Percentiles rank a stretch among this genome's conserved stretches.
phyloP scores from a whole-genome alignment of 257 asterid genomes.

The Solanum paucissectum region DNA sequence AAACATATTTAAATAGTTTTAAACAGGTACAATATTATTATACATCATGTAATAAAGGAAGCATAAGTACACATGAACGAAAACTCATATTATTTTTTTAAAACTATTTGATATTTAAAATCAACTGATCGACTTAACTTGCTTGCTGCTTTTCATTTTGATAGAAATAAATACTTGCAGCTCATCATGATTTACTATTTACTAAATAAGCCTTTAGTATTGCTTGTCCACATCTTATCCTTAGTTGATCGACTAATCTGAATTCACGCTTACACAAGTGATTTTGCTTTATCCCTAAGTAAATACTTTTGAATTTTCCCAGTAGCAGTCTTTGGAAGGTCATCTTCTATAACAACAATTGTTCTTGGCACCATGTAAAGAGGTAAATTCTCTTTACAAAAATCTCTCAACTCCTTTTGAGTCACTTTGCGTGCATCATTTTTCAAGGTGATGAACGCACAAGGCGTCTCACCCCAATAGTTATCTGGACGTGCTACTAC shows the following conservation, averaged over 20 bases:
- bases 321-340: conserved; percentile 47
- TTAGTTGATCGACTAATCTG: neutral
- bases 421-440: conserved; percentile 8
- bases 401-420: conserved; percentile 34
- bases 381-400: conserved; percentile 33
- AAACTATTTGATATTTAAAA: neutral
- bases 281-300: conserved; percentile 29
- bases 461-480: conserved; percentile 51
- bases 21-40: neutral
- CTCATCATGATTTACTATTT: neutral
- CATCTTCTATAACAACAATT: conserved; percentile 24
- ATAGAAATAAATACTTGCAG: too few species aligned
- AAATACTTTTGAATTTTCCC: conserved; percentile 39
- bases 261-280: neutral
- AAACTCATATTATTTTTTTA: too few species aligned
- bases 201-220: neutral
- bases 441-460: conserved; percentile 38
- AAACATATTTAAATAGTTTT: neutral
- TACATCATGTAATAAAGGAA: neutral
- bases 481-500: conserved; percentile 39
- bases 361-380: conserved; percentile 43
- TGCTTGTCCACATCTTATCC: neutral
- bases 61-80: neutral
- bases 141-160: neutral
- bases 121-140: neutral